phyloP scores from a whole-genome alignment of 257 asterid species.

The Nemophila menziesii region DNA sequence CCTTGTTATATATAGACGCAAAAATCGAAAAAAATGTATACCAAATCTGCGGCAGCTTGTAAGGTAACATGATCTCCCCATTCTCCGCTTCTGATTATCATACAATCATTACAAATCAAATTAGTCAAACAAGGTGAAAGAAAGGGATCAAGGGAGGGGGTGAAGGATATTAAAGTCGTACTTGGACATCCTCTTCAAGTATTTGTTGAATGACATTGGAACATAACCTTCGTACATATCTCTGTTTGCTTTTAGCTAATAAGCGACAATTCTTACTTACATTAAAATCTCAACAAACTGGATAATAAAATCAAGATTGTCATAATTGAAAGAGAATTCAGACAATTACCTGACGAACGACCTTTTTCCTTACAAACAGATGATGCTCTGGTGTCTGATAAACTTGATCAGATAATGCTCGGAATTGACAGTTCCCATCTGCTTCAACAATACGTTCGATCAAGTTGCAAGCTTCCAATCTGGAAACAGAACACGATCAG shows the following conservation, averaged over 20 bases:
- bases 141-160: not conserved
- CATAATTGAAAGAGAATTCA: no score
- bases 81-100: conserved; percentile 54
- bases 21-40: conserved; percentile 27
- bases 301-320: conserved; percentile 1
- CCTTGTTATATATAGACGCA: not conserved
- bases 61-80: conserved; percentile 99
- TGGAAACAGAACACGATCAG: conserved; percentile 23
- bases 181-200: conserved; percentile 67
- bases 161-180: conserved; percentile 15
- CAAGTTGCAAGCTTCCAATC: conserved; percentile 75
- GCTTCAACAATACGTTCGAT: conserved; percentile 86
- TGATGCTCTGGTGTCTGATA: conserved; percentile 90
- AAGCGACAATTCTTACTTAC: conserved; percentile 16
- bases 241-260: conserved; percentile 76
- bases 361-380: conserved; percentile 76
- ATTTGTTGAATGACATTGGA: conserved; percentile 85
- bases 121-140: not conserved
- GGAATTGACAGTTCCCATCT: conserved; percentile 95
- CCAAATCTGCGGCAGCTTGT: conserved; percentile 98
- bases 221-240: conserved; percentile 84
- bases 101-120: no score
- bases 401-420: conserved; percentile 90
- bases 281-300: conserved; percentile 11
- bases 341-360: conserved; percentile 61